Conservation (phyloP, 2,329 filamentous ascomycete species). For the Trichoderma sp. region DNA sequence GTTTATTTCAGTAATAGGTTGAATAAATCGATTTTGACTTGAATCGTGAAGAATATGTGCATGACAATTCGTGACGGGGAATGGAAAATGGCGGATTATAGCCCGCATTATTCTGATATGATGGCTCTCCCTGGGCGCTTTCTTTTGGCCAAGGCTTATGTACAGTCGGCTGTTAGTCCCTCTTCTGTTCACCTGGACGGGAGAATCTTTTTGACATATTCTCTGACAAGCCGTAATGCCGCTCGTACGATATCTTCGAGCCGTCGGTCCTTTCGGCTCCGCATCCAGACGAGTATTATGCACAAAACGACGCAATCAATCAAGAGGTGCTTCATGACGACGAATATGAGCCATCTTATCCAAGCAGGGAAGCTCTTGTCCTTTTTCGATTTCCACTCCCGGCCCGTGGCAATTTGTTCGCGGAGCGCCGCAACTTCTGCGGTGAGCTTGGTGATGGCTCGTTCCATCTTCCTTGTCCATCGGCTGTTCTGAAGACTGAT, state of each 20-base stretch:
- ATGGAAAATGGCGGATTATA: neutral
- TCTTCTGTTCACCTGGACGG: constrained; percentile 53
- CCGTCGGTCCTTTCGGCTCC: constrained; percentile 68
- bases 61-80: constrained; percentile 13
- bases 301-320: constrained; percentile 69
- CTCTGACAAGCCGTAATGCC: constrained; percentile 56
- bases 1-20: neutral
- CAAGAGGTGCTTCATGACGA: constrained; percentile 69
- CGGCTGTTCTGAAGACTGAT: constrained; percentile 44
- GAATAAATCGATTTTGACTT: neutral
- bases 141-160: neutral
- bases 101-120: neutral
- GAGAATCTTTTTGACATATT: constrained; percentile 61
- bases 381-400: constrained; percentile 68
- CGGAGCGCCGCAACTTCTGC: constrained; percentile 89
- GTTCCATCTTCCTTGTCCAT: constrained; percentile 83
- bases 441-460: constrained; percentile 83
- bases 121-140: neutral
- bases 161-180: neutral
- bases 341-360: constrained; percentile 70
- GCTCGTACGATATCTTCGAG: constrained; percentile 74
- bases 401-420: constrained; percentile 81
- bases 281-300: constrained; percentile 70
- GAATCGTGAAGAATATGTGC: neutral
- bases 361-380: constrained; percentile 68